Evolutionary conservation across 2,329 filamentous ascomycete genomes (phyloP), one percentile per base, ranked within the genome.

Genomic region (Zymoseptoria tritici): DNA sequence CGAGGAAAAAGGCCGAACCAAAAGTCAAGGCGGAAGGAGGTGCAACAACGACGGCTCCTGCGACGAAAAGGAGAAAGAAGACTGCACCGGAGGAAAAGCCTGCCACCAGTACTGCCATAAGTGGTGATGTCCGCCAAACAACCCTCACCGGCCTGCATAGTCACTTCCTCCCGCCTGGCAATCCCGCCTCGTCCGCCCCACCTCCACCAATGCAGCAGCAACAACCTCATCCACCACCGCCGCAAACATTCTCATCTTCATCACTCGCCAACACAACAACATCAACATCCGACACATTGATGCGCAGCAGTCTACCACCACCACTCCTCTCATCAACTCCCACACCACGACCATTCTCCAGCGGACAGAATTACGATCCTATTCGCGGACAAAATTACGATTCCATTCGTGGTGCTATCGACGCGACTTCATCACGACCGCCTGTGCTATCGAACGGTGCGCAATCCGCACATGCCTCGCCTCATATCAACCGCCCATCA

Each of bases 361-460:
- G 88, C 69, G 88, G 91, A 51, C 89, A 91, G 70, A 90, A 88
- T 68, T 97, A 94, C 76, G 92, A 97, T 73, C 92, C 92, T 0
- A 91, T 96, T 64, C 85, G 92, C 53, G 90, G 68, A 67, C 96
- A 83, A 2, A 84, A 87, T 71, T 97, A 94, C 76, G 92, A 97
- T 73, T 92, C 92, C 0, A 91, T 96, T 64, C 85, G 92, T 53
- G 90, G 67, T 68, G 96, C 83, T 4, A 69, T 69, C 52, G 72
- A 71, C 16, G 60, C 66, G 24, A 62, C 64, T 16, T 67, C 65
- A 19, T 64, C 66, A 36, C 67, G 64, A 24, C 52, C 64, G 9
- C 56, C 62, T 42, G 62, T 60, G n/a, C 60, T 63, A 46, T 36
- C 65, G 19, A 67, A 65, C 59, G 64, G 65, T 57, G 51, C 56